Conservation (phyloP, 257 asterid species). For the Solanum corneliomulleri region DNA sequence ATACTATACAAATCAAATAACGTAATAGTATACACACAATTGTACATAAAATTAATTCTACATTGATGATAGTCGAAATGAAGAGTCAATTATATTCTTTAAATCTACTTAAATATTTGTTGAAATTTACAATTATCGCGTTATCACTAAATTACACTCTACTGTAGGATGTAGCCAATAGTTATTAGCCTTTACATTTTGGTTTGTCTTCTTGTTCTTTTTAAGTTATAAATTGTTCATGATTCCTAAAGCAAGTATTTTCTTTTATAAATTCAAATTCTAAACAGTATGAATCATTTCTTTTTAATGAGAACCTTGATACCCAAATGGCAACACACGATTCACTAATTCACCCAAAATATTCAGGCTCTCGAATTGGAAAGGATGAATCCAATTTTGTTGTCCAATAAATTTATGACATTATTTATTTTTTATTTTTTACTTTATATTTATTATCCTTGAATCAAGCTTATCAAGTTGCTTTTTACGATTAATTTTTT, state of each 20-base stretch:
- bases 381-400: background rate
- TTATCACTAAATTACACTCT: background rate
- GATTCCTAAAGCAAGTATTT: too few relatives aligned
- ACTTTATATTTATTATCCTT: background rate
- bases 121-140: too few relatives aligned
- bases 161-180: background rate
- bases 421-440: too few relatives aligned
- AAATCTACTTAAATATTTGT: background rate
- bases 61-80: background rate
- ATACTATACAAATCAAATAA: background rate
- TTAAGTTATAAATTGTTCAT: too few relatives aligned
- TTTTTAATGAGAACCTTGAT: background rate
- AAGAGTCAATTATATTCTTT: background rate
- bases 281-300: background rate
- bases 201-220: background rate
- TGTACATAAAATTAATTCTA: background rate
- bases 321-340: background rate
- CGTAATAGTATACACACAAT: background rate
- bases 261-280: too few relatives aligned
- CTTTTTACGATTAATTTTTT: too few relatives aligned
- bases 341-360: background rate
- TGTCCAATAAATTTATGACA: background rate
- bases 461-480: background rate
- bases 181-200: too few relatives aligned
- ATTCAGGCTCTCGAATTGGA: background rate